phyloP scores from a whole-genome alignment of 1,284 basidiomycete genomes.

The Boletellus deceptivus region DNA sequence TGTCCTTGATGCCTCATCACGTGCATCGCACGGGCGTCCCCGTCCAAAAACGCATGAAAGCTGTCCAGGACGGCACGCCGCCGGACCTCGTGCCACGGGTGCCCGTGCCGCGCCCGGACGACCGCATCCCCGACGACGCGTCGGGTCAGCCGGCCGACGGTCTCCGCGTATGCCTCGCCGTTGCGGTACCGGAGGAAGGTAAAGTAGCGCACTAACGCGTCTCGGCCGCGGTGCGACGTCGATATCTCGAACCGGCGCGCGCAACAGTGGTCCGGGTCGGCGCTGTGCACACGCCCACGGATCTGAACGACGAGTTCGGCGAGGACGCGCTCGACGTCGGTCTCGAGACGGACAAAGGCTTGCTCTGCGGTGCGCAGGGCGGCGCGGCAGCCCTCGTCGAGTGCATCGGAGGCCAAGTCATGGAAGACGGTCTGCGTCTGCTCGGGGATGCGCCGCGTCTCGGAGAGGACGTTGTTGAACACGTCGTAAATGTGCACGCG shows the following conservation, averaged over 20 bases:
- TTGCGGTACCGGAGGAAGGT: conserved; percentile 57
- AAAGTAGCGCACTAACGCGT: conserved; percentile 46
- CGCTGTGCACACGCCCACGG: conserved; percentile 11
- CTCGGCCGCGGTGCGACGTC: conserved; percentile 35
- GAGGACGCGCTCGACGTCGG: conserved; percentile 39
- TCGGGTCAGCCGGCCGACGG: conserved; percentile 22
- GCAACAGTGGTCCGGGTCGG: conserved; percentile 2
- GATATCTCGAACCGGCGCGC: conserved; percentile 24
- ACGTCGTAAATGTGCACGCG: conserved; percentile 53
- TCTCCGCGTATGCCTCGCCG: conserved; percentile 42
- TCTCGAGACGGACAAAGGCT: conserved; percentile 43
- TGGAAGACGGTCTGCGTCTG: conserved; percentile 39
- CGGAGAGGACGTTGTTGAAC: conserved; percentile 46
- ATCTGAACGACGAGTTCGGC: conserved; percentile 33
- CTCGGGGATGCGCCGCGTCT: conserved; percentile 38
- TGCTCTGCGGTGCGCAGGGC: conserved; percentile 40
- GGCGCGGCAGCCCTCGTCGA: conserved; percentile 35
- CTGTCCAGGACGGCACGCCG: conserved; percentile 26
- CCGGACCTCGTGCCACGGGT: conserved; percentile 31
- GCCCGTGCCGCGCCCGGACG: conserved; percentile 26
- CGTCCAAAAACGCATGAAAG: conserved; percentile 30
- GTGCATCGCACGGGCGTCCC: conserved; percentile 3
- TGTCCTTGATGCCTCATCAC: conserved; percentile 7
- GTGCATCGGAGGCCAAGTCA: conserved; percentile 36
- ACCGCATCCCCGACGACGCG: conserved; percentile 18